A percentile compares a stretch with the other conserved stretches of the same genome.
Evolutionary conservation across 2,329 filamentous ascomycete genomes (phyloP).

Genomic region (Botrytis cinerea): DNA sequence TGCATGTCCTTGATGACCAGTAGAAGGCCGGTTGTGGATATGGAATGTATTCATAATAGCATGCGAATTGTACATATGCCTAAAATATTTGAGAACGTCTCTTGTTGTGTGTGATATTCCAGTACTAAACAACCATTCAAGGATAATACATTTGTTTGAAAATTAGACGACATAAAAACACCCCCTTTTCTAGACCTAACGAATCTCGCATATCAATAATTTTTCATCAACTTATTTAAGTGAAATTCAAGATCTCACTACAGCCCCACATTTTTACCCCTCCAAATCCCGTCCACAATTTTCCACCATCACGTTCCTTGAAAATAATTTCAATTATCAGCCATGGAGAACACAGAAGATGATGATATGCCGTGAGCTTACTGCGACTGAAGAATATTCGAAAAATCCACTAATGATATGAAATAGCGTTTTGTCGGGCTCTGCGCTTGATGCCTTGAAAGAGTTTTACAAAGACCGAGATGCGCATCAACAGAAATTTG

Average conservation of each 20-base stretch:
- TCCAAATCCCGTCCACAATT: conserved; percentile 11
- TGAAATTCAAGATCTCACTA: neutral
- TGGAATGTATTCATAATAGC: conserved; percentile 26
- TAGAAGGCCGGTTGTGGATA: conserved; percentile 48
- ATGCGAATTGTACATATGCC: conserved; percentile 44
- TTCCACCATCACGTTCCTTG: conserved; percentile 12
- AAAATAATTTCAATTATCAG: conserved; percentile 25
- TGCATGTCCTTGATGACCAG: conserved; percentile 89
- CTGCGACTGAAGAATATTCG: neutral
- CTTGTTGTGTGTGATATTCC: conserved; percentile 13
- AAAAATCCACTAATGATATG: neutral
- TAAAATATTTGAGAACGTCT: neutral
- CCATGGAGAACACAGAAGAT: conserved; percentile 29
- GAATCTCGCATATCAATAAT: neutral
- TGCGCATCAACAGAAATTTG: conserved; percentile 64
- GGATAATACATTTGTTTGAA: neutral
- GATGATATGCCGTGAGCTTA: conserved; percentile 31
- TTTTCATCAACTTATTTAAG: neutral
- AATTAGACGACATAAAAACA: neutral
- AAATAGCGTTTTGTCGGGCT: conserved; percentile 61
- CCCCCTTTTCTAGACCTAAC: neutral
- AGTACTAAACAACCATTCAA: neutral
- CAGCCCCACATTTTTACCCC: conserved; percentile 18
- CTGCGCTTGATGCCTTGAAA: conserved; percentile 67
- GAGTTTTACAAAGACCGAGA: conserved; percentile 76